phyloP scores from a whole-genome alignment of 1,139 yeast species.

The Diutina siamensis region DNA sequence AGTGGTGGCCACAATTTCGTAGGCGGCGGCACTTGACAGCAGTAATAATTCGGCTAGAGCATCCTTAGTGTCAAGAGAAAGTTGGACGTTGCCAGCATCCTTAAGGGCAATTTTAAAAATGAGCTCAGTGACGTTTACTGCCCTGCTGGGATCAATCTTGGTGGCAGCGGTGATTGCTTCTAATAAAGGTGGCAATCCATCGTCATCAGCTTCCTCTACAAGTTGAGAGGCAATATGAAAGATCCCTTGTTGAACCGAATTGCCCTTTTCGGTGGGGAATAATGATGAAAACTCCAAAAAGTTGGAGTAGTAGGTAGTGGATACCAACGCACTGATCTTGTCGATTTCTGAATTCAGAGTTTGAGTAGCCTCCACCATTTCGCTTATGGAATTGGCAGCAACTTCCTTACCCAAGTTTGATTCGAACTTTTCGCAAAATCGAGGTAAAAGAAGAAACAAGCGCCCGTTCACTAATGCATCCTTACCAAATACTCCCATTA shows the following conservation, averaged over 20 bases:
- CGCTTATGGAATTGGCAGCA: neutral
- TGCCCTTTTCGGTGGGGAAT: neutral
- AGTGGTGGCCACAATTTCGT: slow-evolving; percentile 35
- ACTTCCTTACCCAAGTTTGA: neutral
- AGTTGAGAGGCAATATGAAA: slow-evolving; percentile 26
- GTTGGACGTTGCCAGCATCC: slow-evolving; percentile 66
- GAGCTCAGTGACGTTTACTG: slow-evolving; percentile 34
- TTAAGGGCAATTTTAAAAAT: slow-evolving; percentile 56
- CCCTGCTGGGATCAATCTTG: slow-evolving; percentile 26
- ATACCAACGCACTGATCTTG: slow-evolving; percentile 37
- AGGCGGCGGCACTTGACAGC: slow-evolving; percentile 33
- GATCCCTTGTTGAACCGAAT: slow-evolving; percentile 17
- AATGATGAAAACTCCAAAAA: neutral
- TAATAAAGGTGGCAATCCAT: slow-evolving; percentile 64
- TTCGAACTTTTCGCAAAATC: slow-evolving; percentile 33
- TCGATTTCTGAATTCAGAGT: slow-evolving; percentile 21
- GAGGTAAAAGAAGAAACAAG: slow-evolving; percentile 40
- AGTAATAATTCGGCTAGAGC: slow-evolving; percentile 47
- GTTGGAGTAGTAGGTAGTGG: slow-evolving; percentile 26
- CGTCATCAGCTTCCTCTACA: slow-evolving; percentile 64
- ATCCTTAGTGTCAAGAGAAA: slow-evolving; percentile 51
- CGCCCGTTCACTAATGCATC: slow-evolving; percentile 28
- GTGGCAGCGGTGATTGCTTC: slow-evolving; percentile 56
- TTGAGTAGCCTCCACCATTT: slow-evolving; percentile 14
- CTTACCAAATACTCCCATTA: neutral